phyloP scores from a whole-genome alignment of 768 basidiomycete genomes.

The Podaxis rugospora region DNA sequence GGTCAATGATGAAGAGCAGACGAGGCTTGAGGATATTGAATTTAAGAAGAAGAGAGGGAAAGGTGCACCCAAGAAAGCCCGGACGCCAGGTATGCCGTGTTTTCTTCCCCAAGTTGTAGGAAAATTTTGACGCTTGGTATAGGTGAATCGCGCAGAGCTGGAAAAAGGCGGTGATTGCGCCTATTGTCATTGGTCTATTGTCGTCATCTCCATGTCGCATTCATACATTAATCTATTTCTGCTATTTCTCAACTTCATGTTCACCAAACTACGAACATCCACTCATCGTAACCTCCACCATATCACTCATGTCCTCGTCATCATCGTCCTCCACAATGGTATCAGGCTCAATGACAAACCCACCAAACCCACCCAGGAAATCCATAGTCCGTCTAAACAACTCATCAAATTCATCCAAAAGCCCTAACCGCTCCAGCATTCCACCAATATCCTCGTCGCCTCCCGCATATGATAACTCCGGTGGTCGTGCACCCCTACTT shows the following conservation, averaged over 20 bases:
- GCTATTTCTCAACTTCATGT: neutral
- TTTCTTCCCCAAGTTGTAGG: neutral
- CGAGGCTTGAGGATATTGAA: slow-evolving; percentile 64
- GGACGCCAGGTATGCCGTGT: slow-evolving; percentile 46
- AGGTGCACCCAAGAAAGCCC: slow-evolving; percentile 80
- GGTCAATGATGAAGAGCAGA: slow-evolving; percentile 61
- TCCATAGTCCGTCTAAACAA: slow-evolving; percentile 60
- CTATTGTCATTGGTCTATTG: neutral
- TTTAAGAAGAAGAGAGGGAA: slow-evolving; percentile 73
- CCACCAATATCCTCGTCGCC: slow-evolving; percentile 30
- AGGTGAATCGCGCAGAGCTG: slow-evolving; percentile 6
- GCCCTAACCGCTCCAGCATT: slow-evolving; percentile 44
- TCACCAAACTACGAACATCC: neutral
- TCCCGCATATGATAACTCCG: slow-evolving; percentile 12
- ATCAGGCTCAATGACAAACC: slow-evolving; percentile 18
- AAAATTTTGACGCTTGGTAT: neutral
- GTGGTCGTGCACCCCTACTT: slow-evolving; percentile 17
- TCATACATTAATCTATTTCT: neutral
- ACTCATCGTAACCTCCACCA: slow-evolving; percentile 6
- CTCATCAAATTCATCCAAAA: slow-evolving; percentile 61
- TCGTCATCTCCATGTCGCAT: neutral
- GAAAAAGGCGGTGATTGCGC: slow-evolving; percentile 2
- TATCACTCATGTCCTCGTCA: slow-evolving; percentile 1
- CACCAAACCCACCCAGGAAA: slow-evolving; percentile 47
- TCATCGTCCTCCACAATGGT: slow-evolving; percentile 12